phyloP scores from a whole-genome alignment of 176 grass and related monocot species.

The Paspalum notatum region DNA sequence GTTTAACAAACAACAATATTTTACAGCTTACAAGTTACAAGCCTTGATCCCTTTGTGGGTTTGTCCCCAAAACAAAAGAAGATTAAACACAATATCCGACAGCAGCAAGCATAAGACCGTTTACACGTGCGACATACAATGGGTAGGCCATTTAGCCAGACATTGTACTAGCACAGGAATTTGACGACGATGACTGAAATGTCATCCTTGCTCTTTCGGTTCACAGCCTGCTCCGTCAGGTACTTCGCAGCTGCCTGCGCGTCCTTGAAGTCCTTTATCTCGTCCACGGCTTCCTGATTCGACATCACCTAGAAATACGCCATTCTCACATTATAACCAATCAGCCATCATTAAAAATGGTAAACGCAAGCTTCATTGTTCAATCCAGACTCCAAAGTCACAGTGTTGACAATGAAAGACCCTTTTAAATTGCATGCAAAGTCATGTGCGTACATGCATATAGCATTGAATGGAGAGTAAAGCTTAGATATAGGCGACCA shows the following conservation, averaged over 20 bases:
- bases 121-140: slow-evolving; percentile 28
- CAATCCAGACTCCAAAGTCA: neutral
- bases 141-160: neutral
- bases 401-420: neutral
- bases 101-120: slow-evolving; percentile 20
- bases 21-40: slow-evolving; percentile 22
- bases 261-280: slow-evolving; percentile 85
- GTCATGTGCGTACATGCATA: neutral
- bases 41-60: slow-evolving; percentile 30
- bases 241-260: slow-evolving; percentile 71
- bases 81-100: slow-evolving; percentile 24
- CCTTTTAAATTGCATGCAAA: neutral
- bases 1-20: slow-evolving; percentile 41
- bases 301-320: slow-evolving; percentile 72
- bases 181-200: slow-evolving; percentile 90
- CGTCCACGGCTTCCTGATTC: slow-evolving; percentile 83
- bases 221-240: slow-evolving; percentile 71
- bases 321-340: neutral
- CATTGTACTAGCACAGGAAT: slow-evolving; percentile 52
- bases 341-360: neutral
- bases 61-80: slow-evolving; percentile 23
- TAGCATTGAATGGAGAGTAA: neutral
- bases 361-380: neutral
- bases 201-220: slow-evolving; percentile 88
- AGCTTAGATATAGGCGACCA: slow-evolving; percentile 22